These are phyloP conservation scores for Berkeleyomyces rouxiae DNA, from an alignment of 2,329 filamentous ascomycete species.

Conservation along the genomic window DNA sequence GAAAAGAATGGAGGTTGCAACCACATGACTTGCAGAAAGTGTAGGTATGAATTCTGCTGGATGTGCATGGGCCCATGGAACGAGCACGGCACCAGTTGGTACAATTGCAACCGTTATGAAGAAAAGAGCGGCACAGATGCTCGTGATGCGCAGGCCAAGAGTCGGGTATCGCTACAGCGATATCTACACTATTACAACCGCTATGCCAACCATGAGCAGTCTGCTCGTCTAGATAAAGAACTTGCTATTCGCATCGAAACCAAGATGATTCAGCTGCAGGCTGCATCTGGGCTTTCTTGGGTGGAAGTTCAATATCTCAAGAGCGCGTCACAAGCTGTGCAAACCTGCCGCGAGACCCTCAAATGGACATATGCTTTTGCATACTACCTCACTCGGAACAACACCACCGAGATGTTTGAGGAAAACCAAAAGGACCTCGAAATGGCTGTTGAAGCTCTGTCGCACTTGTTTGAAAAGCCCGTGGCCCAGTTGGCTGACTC, in stretches of 20 bases:
- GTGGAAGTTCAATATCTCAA: conserved; percentile 97
- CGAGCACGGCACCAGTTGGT: conserved; percentile 97
- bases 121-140: conserved; percentile 89
- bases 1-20: conserved; percentile 98
- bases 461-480: conserved; percentile 98
- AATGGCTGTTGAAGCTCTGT: conserved; percentile 88
- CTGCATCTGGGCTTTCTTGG: conserved; percentile 90
- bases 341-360: conserved; percentile 92
- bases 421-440: conserved; percentile 97
- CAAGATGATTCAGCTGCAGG: conserved; percentile 96
- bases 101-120: conserved; percentile 95
- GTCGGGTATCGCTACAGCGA: conserved; percentile 77
- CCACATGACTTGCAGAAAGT: conserved; percentile 95
- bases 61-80: conserved; percentile 99
- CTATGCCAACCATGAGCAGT: conserved; percentile 97
- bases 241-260: conserved; percentile 92
- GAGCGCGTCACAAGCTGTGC: conserved; percentile 78
- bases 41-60: conserved; percentile 96
- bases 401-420: conserved; percentile 91
- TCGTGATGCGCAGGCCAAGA: conserved; percentile 79
- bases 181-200: conserved; percentile 98
- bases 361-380: conserved; percentile 99
- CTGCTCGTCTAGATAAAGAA: conserved; percentile 89
- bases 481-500: conserved; percentile 66
- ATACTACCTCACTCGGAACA: conserved; percentile 91